Evolutionary conservation across 495 filamentous ascomycete species (phyloP).

Genomic region (Usnea hakonensis): DNA sequence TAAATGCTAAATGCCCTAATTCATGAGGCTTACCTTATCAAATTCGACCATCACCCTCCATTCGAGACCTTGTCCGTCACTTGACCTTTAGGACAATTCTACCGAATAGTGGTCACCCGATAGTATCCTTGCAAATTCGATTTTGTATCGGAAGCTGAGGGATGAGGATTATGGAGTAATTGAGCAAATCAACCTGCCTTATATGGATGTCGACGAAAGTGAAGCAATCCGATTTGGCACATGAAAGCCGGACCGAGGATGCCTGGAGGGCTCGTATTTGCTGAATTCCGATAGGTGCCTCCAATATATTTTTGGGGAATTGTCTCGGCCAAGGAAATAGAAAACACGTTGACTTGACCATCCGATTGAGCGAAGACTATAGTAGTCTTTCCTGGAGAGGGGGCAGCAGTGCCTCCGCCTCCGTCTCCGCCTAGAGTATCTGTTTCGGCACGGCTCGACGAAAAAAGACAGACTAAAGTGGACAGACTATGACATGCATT

Average conservation of each 20-base stretch:
- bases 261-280: not conserved
- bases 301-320: not conserved
- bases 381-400: not conserved
- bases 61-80: not conserved
- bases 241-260: not conserved
- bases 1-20: not conserved
- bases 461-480: not conserved
- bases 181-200: not conserved
- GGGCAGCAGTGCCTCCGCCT: not conserved
- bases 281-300: not conserved
- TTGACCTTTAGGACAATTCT: not conserved
- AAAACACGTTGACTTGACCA: not conserved
- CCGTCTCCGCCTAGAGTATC: too few relatives aligned
- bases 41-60: not conserved
- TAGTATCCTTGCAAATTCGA: too few relatives aligned
- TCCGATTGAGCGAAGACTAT: not conserved
- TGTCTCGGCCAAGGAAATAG: not conserved
- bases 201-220: not conserved
- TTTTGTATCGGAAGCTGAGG: not conserved
- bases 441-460: conserved; percentile 1
- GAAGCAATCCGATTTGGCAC: not conserved
- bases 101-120: too few relatives aligned
- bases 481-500: conserved; percentile 12
- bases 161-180: not conserved
- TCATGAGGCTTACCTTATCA: not conserved